Conservation (phyloP, 202 grass and related monocot species). For the Elaeis oleifera region DNA sequence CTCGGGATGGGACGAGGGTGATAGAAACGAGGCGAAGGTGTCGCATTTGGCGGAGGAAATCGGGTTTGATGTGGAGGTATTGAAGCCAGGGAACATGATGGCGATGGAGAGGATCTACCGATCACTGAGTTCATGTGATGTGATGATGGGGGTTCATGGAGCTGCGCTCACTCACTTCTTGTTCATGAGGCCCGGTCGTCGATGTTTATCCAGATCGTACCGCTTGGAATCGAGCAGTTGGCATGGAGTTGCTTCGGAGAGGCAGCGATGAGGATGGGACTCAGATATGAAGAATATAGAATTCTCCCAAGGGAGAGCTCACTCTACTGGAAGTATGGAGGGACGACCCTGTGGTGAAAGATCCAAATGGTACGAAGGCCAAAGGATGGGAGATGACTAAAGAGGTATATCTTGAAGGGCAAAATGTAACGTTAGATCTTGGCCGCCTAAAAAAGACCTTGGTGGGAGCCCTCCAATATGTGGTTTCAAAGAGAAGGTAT, state of each 20-base stretch:
- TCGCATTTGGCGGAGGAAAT: background rate
- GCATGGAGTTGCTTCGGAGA: no score
- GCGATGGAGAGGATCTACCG: slow-evolving; percentile 33
- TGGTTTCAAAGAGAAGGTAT: no score
- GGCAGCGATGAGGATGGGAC: no score
- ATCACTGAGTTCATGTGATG: slow-evolving; percentile 19
- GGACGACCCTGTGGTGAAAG: no score
- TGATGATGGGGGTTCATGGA: no score
- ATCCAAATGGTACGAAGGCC: slow-evolving; percentile 12
- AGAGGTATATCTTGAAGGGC: slow-evolving; percentile 35
- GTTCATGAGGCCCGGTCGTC: no score
- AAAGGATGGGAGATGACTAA: slow-evolving; percentile 26
- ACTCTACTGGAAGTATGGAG: slow-evolving; percentile 21
- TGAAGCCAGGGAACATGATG: slow-evolving; percentile 32
- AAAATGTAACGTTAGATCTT: slow-evolving; percentile 60
- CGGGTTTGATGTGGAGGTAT: slow-evolving; percentile 51
- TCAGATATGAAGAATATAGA: no score
- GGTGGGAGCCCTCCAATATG: no score
- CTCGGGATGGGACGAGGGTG: slow-evolving; percentile 43
- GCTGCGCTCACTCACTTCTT: no score
- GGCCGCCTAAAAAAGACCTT: slow-evolving; percentile 31
- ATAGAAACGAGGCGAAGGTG: slow-evolving; percentile 55
- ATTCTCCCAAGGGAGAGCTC: slow-evolving; percentile 37
- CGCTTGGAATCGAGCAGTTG: no score
- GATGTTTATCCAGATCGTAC: no score